Base-by-base conservation (phyloP, 768 basidiomycete species). In the Dacryopinax primogenitus region DNA sequence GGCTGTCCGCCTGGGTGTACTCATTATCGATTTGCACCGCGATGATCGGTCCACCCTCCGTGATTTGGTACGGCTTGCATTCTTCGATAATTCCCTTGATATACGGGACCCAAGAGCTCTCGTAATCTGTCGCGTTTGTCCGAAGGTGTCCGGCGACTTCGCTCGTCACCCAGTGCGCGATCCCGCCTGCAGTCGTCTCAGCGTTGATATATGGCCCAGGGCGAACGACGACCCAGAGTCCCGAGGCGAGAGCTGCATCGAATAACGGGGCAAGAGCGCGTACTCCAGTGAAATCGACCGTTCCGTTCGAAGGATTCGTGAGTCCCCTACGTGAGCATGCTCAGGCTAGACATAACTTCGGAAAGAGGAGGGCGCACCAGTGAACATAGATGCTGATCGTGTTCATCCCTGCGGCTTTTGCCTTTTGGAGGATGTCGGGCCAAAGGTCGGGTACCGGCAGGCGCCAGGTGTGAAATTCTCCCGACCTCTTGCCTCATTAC, bases 401-500 rank as follows among this genome's bases (percentile, higher is more conserved):
- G 69, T 91, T 92, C 66, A 92, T 77, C 12, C 90, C 90, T 0
- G 87, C 84, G 3, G 88, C 90, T 70, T 88, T 88, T 66, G 83
- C 77, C 71, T 88, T 92, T 68, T 92, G 85, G 41, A 92, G 81
- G 62, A 92, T 84, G 70, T 91, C 90, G 13, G 83, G 79, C 89
- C 90, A 92, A 64, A 92, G 74, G 1, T 83, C 83, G 16, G 86
- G 88, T 0, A 90, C 86, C 11, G 88, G 90, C 7, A 92, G 75
- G 26, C 88, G 83, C 76, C 88, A 92, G 0, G 88, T 83, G 70
- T 91, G 90, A 73, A 90, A 89, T 73, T 91, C 90, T 65, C 90
- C 90, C 0, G 87, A 88, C 69, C 89, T 90, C 66, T 26, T 39
- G 12, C 33, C 35, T 33, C 58, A 28, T 62, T 26, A 63, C 39